Conservation (phyloP, 768 basidiomycete genomes). For the Tylopilus sp. region DNA sequence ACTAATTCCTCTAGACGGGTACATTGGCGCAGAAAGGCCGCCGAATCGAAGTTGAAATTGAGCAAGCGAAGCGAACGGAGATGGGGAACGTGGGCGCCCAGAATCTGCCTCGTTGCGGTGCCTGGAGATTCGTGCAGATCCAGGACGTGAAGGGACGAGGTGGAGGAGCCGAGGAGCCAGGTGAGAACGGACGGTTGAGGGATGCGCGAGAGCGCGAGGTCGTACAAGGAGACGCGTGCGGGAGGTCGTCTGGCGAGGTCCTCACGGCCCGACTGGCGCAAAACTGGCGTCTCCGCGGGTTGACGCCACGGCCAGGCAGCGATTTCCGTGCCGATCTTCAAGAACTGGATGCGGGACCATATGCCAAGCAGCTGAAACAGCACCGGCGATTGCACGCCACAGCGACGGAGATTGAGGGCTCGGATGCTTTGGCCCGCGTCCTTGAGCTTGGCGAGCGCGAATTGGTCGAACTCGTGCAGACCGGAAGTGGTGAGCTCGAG, state of each 20-base stretch:
- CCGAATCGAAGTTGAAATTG: slow-evolving; percentile 31
- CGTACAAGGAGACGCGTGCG: slow-evolving; percentile 33
- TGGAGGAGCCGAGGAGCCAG: slow-evolving; percentile 41
- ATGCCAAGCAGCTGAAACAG: slow-evolving; percentile 40
- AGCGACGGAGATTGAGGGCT: slow-evolving; percentile 32
- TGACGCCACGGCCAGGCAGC: slow-evolving; percentile 32
- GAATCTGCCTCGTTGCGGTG: slow-evolving; percentile 15
- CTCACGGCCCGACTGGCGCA: not conserved
- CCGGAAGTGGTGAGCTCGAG: slow-evolving; percentile 24
- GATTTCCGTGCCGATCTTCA: slow-evolving; percentile 38
- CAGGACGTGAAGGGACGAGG: slow-evolving; percentile 35
- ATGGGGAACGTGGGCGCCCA: slow-evolving; percentile 30
- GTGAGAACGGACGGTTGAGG: slow-evolving; percentile 29
- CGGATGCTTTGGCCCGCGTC: slow-evolving; percentile 25
- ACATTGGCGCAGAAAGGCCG: slow-evolving; percentile 36
- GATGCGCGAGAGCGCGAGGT: slow-evolving; percentile 38
- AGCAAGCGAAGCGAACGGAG: slow-evolving; percentile 44
- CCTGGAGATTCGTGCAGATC: slow-evolving; percentile 39
- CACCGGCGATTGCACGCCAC: slow-evolving; percentile 42
- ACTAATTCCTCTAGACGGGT: slow-evolving; percentile 39
- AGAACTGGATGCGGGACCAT: slow-evolving; percentile 37
- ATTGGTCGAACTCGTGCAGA: slow-evolving; percentile 29
- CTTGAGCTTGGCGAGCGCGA: slow-evolving; percentile 25
- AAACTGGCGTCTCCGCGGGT: slow-evolving; percentile 11
- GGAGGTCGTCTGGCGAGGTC: slow-evolving; percentile 3